Conservation (phyloP, 208 protist genomes). For the Crithidia sp. region DNA sequence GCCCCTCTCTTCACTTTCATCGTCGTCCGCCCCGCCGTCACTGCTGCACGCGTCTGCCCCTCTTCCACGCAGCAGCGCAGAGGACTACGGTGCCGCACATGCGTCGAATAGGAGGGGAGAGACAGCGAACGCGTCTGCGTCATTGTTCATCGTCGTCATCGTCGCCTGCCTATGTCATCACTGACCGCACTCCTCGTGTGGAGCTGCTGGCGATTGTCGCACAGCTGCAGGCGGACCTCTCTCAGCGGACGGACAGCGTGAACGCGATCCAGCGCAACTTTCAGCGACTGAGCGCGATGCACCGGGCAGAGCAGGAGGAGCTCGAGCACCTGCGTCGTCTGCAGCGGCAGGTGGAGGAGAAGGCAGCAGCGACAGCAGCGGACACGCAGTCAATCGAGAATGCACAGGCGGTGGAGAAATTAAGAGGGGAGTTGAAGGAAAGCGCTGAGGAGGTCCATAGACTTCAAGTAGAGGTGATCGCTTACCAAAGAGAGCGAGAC, state of each 20-base stretch:
- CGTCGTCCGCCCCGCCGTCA: no score
- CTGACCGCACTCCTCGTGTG: conserved; percentile 31
- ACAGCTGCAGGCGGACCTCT: conserved; percentile 64
- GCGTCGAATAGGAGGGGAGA: no score
- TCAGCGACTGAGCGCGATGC: conserved; percentile 80
- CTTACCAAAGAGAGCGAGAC: background rate
- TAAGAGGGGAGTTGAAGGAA: background rate
- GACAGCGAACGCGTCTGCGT: no score
- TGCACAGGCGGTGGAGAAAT: background rate
- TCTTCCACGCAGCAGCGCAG: background rate
- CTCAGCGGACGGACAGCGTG: conserved; percentile 76
- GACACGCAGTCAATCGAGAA: conserved; percentile 10
- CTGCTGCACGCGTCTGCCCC: background rate
- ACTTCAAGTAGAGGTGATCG: conserved; percentile 5
- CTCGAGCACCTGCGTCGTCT: conserved; percentile 39
- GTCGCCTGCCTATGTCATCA: conserved; percentile 26
- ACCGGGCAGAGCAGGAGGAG: conserved; percentile 54
- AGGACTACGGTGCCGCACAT: no score
- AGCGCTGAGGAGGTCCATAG: background rate
- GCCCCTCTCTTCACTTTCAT: background rate
- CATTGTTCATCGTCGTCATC: no score
- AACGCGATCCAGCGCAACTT: conserved; percentile 93
- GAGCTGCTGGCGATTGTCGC: conserved; percentile 53
- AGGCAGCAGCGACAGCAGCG: background rate
- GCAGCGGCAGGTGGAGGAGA: conserved; percentile 22